Conservation (phyloP, 495 filamentous ascomycete species). For the Poronia punctata region DNA sequence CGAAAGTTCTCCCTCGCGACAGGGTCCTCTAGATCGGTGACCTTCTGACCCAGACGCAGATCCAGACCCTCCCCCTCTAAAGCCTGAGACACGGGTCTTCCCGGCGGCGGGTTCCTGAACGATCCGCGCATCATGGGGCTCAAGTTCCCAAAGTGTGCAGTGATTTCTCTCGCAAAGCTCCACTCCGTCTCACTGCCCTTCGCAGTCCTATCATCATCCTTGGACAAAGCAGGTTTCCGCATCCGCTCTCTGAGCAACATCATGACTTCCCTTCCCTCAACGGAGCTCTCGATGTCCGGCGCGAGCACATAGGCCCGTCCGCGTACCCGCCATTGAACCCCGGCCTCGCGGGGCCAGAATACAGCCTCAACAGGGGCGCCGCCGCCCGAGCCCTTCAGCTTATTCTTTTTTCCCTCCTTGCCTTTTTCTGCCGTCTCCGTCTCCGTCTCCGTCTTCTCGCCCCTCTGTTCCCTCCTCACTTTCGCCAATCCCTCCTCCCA, state of each 20-base stretch:
- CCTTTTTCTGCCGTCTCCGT: too few relatives aligned
- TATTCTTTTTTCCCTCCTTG: constrained; percentile 23
- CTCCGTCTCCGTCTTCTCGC: not conserved
- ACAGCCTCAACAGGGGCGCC: constrained; percentile 71
- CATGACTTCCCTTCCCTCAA: constrained; percentile 38
- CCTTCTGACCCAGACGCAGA: constrained; percentile 63
- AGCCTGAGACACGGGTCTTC: constrained; percentile 43
- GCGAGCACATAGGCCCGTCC: constrained; percentile 65
- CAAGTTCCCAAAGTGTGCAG: constrained; percentile 81
- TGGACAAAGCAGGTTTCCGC: constrained; percentile 16
- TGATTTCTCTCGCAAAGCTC: constrained; percentile 70
- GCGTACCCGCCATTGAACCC: constrained; percentile 77
- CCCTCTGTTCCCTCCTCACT: constrained; percentile 12
- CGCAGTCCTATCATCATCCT: constrained; percentile 22
- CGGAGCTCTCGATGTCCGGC: constrained; percentile 44
- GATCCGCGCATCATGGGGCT: constrained; percentile 67
- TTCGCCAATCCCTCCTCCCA: constrained; percentile 20
- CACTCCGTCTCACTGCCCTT: constrained; percentile 36
- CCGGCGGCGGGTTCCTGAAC: constrained; percentile 75
- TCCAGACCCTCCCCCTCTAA: constrained; percentile 42
- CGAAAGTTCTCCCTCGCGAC: constrained; percentile 75
- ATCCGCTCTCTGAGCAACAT: constrained; percentile 43
- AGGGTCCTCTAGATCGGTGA: constrained; percentile 59
- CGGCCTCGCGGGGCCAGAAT: constrained; percentile 68
- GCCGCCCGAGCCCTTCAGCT: constrained; percentile 45